A percentile compares a stretch with the other conserved stretches of the same genome.
phyloP scores from a whole-genome alignment of 495 filamentous ascomycete genomes.

The Talaromyces borbonicus region DNA sequence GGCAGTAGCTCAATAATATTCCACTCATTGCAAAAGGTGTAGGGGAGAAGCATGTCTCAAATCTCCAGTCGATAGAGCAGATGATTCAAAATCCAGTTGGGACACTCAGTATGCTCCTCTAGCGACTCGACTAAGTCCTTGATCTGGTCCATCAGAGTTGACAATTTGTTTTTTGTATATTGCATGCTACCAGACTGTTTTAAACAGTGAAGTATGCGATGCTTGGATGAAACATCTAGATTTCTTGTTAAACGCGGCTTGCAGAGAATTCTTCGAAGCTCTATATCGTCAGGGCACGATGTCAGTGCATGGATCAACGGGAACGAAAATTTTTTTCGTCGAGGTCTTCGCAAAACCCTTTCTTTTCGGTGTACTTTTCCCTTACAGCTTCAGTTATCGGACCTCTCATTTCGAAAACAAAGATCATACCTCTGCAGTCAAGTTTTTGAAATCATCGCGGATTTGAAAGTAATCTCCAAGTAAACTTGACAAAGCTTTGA shows the following conservation, averaged over 20 bases:
- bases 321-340: slow-evolving; percentile 24
- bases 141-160: slow-evolving; percentile 7
- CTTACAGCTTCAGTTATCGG: background rate
- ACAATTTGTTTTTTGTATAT: slow-evolving; percentile 11
- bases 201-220: slow-evolving; percentile 9
- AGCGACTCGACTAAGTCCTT: slow-evolving; percentile 1
- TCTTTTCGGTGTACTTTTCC: slow-evolving; percentile 16
- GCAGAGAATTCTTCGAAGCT: slow-evolving; percentile 15
- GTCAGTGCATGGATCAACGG: background rate
- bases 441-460: slow-evolving; percentile 31
- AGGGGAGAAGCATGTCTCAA: too few species aligned
- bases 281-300: background rate
- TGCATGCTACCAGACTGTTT: slow-evolving; percentile 11
- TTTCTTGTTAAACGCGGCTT: slow-evolving; percentile 1
- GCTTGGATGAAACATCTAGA: slow-evolving; percentile 11
- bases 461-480: slow-evolving; percentile 27
- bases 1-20: too few species aligned
- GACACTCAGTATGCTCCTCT: slow-evolving; percentile 8
- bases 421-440: slow-evolving; percentile 9
- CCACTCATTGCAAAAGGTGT: too few species aligned
- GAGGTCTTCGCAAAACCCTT: slow-evolving; percentile 29
- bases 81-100: slow-evolving; percentile 15
- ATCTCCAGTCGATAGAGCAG: slow-evolving; percentile 3
- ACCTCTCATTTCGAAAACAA: background rate
- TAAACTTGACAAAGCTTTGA: slow-evolving; percentile 11